phyloP scores from a whole-genome alignment of 768 basidiomycete species.

The Boletus eberwhitei region DNA sequence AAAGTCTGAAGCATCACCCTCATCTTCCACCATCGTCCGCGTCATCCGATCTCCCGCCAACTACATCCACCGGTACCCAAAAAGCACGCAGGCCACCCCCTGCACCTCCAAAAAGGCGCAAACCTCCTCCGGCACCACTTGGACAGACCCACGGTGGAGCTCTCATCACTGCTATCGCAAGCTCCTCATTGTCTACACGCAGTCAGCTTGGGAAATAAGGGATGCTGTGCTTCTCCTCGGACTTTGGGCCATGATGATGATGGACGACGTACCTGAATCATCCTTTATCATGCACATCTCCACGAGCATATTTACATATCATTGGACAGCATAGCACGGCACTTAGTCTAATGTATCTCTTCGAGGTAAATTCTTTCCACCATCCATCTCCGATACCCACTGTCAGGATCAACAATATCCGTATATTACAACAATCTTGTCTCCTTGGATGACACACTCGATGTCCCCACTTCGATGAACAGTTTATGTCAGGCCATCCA shows the following conservation, averaged over 20 bases:
- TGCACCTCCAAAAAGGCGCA: constrained; percentile 64
- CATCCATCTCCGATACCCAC: constrained; percentile 6
- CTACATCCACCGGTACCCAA: constrained; percentile 19
- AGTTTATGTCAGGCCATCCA: background rate
- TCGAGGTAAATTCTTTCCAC: constrained; percentile 10
- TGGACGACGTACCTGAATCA: constrained; percentile 5
- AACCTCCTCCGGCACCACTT: constrained; percentile 67
- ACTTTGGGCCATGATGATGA: constrained; percentile 1
- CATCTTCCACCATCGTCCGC: constrained; percentile 17
- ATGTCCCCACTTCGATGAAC: background rate
- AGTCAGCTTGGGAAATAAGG: constrained; percentile 18
- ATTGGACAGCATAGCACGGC: constrained; percentile 23
- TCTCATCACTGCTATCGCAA: constrained; percentile 57
- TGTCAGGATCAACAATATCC: background rate
- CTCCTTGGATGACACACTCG: background rate
- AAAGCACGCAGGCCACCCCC: constrained; percentile 54
- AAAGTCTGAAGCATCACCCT: constrained; percentile 13
- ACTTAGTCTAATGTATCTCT: constrained; percentile 14
- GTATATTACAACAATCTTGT: background rate
- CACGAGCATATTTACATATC: constrained; percentile 18
- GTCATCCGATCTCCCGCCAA: constrained; percentile 15
- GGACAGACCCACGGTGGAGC: constrained; percentile 47
- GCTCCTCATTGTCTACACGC: constrained; percentile 30
- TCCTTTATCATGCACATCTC: constrained; percentile 10
- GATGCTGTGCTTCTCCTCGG: constrained; percentile 1